A percentile compares a stretch with the other conserved stretches of the same genome.
Conservation (phyloP, 2,329 filamentous ascomycete genomes). For the Aspergillus amoenus region DNA sequence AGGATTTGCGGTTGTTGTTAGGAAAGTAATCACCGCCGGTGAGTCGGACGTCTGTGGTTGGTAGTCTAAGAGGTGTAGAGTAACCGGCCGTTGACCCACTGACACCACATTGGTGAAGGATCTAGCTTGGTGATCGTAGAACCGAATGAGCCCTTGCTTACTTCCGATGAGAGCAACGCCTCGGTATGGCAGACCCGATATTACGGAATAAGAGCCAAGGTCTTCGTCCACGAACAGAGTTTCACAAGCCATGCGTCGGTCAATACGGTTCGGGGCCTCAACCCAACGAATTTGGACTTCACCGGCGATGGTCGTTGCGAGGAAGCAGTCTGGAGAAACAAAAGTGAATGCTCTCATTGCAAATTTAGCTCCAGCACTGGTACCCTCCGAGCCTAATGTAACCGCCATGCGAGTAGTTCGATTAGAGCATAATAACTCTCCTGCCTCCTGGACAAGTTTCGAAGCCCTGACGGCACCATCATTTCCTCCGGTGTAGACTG, state of each 20-base stretch:
- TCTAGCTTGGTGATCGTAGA: constrained; percentile 35
- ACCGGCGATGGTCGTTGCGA: constrained; percentile 31
- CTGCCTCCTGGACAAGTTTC: constrained; percentile 18
- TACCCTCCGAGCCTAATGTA: constrained; percentile 9
- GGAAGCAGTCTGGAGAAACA: constrained; percentile 32
- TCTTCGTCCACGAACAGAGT: constrained; percentile 29
- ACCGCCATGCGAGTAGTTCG: constrained; percentile 14
- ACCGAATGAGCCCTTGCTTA: constrained; percentile 30
- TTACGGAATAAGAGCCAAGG: constrained; percentile 29
- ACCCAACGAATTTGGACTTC: constrained; percentile 34
- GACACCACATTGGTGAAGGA: constrained; percentile 27
- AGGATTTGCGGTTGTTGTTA: constrained; percentile 26
- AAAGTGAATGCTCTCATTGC: constrained; percentile 34
- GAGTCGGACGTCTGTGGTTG: constrained; percentile 3
- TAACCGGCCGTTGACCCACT: constrained; percentile 28
- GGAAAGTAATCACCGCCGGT: constrained; percentile 22
- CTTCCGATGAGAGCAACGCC: constrained; percentile 38
- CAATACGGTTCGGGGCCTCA: constrained; percentile 8
- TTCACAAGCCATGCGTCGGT: constrained; percentile 20
- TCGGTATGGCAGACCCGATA: constrained; percentile 28
- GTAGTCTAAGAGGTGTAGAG: constrained; percentile 27
- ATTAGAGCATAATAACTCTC: constrained; percentile 15
- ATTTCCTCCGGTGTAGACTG: constrained; percentile 75
- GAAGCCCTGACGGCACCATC: constrained; percentile 64
- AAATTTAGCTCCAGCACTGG: constrained; percentile 10